These are phyloP conservation scores for Rhodomyrtus psidioides DNA, from an alignment of 441 rosid species.

Conservation along the genomic window DNA sequence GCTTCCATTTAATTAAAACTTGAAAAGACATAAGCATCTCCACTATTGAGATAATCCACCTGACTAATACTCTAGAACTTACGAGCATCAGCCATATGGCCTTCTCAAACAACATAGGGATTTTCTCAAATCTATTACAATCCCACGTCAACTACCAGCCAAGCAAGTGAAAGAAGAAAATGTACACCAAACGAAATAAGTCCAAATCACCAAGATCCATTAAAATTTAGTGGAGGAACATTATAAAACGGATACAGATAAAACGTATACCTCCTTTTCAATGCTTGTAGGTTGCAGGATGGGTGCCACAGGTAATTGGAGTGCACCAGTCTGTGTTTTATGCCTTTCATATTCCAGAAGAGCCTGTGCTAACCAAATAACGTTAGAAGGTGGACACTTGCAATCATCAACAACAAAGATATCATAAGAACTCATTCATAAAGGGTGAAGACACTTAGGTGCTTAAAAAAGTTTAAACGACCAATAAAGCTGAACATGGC, in stretches of 20 bases:
- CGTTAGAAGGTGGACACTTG: neutral
- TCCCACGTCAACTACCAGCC: neutral
- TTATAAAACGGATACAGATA: neutral
- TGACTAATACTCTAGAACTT: neutral
- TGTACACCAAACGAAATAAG: neutral
- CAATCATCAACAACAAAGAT: neutral
- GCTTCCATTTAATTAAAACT: neutral
- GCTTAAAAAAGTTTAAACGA: neutral
- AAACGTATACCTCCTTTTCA: conserved; percentile 51
- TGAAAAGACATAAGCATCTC: neutral
- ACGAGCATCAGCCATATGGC: neutral
- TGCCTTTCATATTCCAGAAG: conserved; percentile 75
- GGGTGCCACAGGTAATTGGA: conserved; percentile 50
- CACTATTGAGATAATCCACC: neutral
- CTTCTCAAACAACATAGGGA: neutral
- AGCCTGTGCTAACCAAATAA: conserved; percentile 38
- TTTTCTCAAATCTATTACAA: neutral
- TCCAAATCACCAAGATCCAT: neutral
- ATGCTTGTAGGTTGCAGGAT: conserved; percentile 29
- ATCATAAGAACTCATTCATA: neutral
- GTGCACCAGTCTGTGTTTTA: conserved; percentile 54
- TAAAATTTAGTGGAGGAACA: neutral
- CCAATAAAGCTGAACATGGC: neutral
- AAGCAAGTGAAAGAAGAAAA: neutral
- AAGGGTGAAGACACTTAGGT: neutral